Evolutionary conservation across 306 rosid genomes (phyloP).

Genomic region (Gastrolobium villosum): DNA sequence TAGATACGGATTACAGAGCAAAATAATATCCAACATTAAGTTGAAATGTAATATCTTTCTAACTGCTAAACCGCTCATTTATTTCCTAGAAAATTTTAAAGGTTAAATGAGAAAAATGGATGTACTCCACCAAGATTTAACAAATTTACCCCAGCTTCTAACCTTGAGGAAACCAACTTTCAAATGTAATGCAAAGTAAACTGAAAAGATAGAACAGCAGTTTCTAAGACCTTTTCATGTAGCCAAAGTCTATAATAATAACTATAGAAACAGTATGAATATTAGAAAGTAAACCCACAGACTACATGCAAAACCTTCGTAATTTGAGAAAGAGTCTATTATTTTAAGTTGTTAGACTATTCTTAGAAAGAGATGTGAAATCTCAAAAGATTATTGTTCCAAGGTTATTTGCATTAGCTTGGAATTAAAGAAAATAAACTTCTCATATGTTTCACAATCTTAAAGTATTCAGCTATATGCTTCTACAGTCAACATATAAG

Average conservation of each 20-base stretch:
- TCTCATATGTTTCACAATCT: conserved; percentile 35
- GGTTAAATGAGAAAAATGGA: conserved; percentile 5
- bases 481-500: conserved; percentile 17
- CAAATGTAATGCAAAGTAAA: not conserved
- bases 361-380: conserved; percentile 24
- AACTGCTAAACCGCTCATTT: conserved; percentile 1
- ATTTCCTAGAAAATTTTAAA: conserved; percentile 11
- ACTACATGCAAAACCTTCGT: conserved; percentile 16
- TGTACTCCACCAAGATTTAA: not conserved
- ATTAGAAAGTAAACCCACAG: not conserved
- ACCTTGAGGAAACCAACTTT: conserved; percentile 32
- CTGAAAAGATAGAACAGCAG: conserved; percentile 11
- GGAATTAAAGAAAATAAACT: conserved; percentile 7
- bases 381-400: conserved; percentile 11
- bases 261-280: conserved; percentile 18
- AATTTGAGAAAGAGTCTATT: not conserved
- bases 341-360: not conserved
- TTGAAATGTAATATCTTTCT: conserved; percentile 27
- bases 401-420: conserved; percentile 32
- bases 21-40: not conserved
- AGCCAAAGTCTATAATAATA: not conserved
- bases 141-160: not conserved
- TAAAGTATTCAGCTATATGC: not conserved
- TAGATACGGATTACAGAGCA: not conserved
- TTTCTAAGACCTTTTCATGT: conserved; percentile 22